These are phyloP conservation scores for Hemisphaericaspora xylanilytica DNA, from an alignment of 1,139 yeast species.

Conservation along the genomic window DNA sequence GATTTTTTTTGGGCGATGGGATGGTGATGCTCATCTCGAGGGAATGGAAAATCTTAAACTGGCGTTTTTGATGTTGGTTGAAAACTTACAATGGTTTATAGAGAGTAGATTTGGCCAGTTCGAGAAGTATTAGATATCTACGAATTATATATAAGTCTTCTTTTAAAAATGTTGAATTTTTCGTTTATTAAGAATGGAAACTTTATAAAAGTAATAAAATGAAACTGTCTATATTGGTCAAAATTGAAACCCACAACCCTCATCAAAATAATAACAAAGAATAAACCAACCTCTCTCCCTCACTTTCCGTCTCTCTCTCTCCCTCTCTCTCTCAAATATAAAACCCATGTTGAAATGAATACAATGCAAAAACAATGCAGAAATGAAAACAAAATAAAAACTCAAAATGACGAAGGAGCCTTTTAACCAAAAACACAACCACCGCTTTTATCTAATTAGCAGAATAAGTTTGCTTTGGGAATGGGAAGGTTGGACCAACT, in stretches of 20 bases:
- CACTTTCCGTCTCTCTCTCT: no score
- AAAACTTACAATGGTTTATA: no score
- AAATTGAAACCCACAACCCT: neutral
- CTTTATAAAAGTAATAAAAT: no score
- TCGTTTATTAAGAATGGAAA: neutral
- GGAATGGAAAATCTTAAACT: no score
- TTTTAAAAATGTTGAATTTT: neutral
- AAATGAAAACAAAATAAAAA: constrained; percentile 1
- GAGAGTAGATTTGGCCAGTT: no score
- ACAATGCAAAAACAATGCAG: constrained; percentile 3
- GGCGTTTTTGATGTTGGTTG: no score
- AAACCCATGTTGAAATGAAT: constrained; percentile 12
- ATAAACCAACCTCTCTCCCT: neutral
- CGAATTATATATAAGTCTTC: no score
- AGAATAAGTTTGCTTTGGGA: constrained; percentile 64
- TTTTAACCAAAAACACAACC: neutral
- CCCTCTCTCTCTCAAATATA: neutral
- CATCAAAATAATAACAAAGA: neutral
- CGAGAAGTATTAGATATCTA: no score
- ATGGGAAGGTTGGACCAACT: constrained; percentile 92
- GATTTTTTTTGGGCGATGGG: neutral
- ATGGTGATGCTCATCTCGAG: neutral
- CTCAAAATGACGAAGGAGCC: neutral
- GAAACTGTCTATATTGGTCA: no score
- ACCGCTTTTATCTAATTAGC: constrained; percentile 18